Evolutionary conservation across 345 rosid genomes (phyloP).

Genomic region (Ceriops decandra): DNA sequence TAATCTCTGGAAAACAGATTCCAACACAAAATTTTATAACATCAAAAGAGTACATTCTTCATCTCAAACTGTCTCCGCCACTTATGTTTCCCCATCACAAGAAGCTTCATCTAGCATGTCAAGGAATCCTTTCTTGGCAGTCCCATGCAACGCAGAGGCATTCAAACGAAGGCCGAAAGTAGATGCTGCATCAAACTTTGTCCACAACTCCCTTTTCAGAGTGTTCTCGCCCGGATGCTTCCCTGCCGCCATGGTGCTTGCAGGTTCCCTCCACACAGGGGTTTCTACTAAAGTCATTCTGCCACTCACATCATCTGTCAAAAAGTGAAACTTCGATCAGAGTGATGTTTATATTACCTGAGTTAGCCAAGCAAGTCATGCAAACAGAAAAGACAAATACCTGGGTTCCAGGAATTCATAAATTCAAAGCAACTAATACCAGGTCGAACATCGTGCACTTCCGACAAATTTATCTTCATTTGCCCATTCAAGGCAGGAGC

Average conservation of each 20-base stretch:
- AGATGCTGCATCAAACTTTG: conserved; percentile 85
- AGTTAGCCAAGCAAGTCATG: conserved; percentile 6
- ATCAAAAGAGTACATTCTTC: not conserved
- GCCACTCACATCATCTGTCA: conserved; percentile 27
- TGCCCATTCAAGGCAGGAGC: conserved; percentile 21
- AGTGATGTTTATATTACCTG: not conserved
- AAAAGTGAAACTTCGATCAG: conserved; percentile 3
- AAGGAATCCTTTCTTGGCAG: conserved; percentile 61
- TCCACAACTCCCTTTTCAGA: conserved; percentile 90
- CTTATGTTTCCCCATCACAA: conserved; percentile 26
- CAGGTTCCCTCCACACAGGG: conserved; percentile 56
- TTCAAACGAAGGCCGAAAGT: conserved; percentile 27
- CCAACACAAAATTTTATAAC: conserved; percentile 14
- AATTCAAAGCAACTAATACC: conserved; percentile 16
- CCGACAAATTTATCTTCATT: conserved; percentile 2
- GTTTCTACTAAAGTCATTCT: conserved; percentile 35
- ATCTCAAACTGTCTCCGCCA: conserved; percentile 9
- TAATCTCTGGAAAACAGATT: no score
- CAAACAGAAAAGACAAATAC: conserved; percentile 8
- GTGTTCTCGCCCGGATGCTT: conserved; percentile 83
- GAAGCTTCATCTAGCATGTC: conserved; percentile 92
- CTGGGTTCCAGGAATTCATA: conserved; percentile 18
- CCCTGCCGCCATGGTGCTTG: conserved; percentile 44
- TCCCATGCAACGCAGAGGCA: conserved; percentile 26
- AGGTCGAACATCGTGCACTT: conserved; percentile 17